Percentiles rank a stretch among this genome's conserved stretches.
These are phyloP conservation scores for Phyllosticta citriasiana DNA, from an alignment of 2,329 filamentous ascomycete genomes.

Conservation along the genomic window DNA sequence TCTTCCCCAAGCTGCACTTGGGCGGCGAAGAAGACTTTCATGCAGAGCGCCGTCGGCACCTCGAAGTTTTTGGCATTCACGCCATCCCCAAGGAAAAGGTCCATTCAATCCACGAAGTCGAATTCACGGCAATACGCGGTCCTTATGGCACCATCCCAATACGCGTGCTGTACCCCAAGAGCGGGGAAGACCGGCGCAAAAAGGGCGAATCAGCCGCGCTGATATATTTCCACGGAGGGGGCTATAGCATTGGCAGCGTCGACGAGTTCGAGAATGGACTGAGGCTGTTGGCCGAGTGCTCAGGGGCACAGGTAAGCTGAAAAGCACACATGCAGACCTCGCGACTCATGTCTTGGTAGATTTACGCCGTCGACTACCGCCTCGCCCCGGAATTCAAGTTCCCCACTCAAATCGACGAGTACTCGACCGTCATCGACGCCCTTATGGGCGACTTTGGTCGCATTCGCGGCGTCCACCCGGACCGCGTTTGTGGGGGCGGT, in stretches of 20 bases:
- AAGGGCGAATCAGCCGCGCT: slow-evolving; percentile 15
- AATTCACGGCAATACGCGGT: slow-evolving; percentile 24
- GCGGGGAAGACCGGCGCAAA: slow-evolving; percentile 8
- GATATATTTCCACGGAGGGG: slow-evolving; percentile 30
- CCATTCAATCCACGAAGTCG: slow-evolving; percentile 21
- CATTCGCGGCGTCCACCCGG: slow-evolving; percentile 18
- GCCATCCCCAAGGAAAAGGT: slow-evolving; percentile 16
- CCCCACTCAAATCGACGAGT: slow-evolving; percentile 26
- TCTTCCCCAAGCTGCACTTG: slow-evolving; percentile 17
- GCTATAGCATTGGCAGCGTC: slow-evolving; percentile 28
- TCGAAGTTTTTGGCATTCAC: slow-evolving; percentile 24
- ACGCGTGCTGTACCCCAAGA: slow-evolving; percentile 24
- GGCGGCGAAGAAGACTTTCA: slow-evolving; percentile 18
- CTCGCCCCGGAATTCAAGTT: slow-evolving; percentile 25
- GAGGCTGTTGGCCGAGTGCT: slow-evolving; percentile 22
- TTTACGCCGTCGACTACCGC: slow-evolving; percentile 26
- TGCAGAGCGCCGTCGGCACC: slow-evolving; percentile 16
- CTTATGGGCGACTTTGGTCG: slow-evolving; percentile 17
- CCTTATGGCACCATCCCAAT: slow-evolving; percentile 26
- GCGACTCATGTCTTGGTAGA: slow-evolving; percentile 5
- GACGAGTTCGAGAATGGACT: slow-evolving; percentile 31
- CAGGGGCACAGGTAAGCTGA: slow-evolving; percentile 10
- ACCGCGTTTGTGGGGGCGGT: slow-evolving; percentile 23
- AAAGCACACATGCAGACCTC: background rate
- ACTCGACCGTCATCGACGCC: slow-evolving; percentile 21